Percentiles rank a stretch among this genome's conserved stretches.
Evolutionary conservation across 2,329 filamentous ascomycete genomes (phyloP).

Genomic region (Aspergillus brasiliensis): DNA sequence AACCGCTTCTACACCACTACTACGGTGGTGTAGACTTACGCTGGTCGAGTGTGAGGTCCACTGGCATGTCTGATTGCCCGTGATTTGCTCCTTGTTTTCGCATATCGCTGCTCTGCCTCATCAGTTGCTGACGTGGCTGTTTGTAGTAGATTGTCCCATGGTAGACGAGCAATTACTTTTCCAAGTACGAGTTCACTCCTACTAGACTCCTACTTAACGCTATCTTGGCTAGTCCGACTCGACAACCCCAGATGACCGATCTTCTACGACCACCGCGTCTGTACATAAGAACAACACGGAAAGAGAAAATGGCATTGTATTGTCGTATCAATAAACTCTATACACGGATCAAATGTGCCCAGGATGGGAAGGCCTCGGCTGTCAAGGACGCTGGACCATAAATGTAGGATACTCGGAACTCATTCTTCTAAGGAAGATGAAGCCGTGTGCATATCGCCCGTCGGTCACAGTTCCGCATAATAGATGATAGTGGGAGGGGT

Average conservation of each 20-base stretch:
- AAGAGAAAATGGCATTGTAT: not conserved
- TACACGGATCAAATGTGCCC: not conserved
- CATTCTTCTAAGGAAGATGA: not conserved
- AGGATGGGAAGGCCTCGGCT: not conserved
- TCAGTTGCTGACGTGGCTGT: constrained; percentile 7
- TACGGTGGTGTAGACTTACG: constrained; percentile 23
- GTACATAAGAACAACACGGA: not conserved
- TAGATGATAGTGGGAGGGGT: not conserved
- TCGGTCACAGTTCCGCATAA: not conserved
- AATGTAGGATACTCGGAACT: not conserved
- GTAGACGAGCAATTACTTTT: too few species aligned
- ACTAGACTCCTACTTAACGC: not conserved
- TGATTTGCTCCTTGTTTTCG: not conserved
- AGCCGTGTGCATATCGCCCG: not conserved
- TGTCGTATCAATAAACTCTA: not conserved
- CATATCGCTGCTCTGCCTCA: not conserved
- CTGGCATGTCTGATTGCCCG: constrained; percentile 47
- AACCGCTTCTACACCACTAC: constrained; percentile 37
- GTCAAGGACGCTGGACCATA: not conserved
- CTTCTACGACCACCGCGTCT: not conserved
- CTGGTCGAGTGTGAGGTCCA: constrained; percentile 48
- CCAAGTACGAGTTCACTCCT: not conserved
- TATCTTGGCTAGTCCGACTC: not conserved
- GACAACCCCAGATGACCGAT: not conserved
- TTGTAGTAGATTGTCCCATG: not conserved